Evolutionary conservation across 768 basidiomycete genomes (phyloP), one percentile per base, ranked within the genome.

Genomic region (Porphyrellus cyaneotinctus): DNA sequence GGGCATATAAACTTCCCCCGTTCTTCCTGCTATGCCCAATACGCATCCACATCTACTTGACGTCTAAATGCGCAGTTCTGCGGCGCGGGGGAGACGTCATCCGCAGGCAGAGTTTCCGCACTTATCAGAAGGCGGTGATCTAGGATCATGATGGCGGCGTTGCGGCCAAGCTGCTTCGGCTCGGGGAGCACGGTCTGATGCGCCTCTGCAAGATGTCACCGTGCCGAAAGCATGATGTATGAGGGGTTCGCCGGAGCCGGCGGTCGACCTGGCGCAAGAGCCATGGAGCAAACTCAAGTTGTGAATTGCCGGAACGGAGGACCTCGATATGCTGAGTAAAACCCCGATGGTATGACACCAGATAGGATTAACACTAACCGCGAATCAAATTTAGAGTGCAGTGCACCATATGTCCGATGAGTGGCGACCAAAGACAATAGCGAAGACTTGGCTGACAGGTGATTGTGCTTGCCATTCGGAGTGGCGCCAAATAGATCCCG

Each of bases 71-170:
- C 51, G 60, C 68, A 66, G 47, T 56, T 58, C 47, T 51, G 59
- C 28, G 35, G 51, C 51, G 52, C 51, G 47, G 41, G 32, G 41
- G 15, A 28, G 43, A 12, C 45, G 41, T 36, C 41, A 17, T 44
- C 56, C 47, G 26, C 57, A 42, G 50, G 54, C 31, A 22, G 42
- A 52, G 47, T 49, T 36, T 43, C 42, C 41, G 51, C 33, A 24
- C 38, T 43, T 28, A 52, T 53, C 43, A 53, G 36, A 35, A 56
- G 53, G 56, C 58, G 49, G 52, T 57, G 64, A 57, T 76, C 76
- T 51, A 81, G 68, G 54, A 79, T 65, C 51, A 77, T 80, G 56
- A 76, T 65, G 35, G 64, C 76, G 57, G 65, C 69, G 43, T 57
- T 69, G 30, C 62, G 67, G 47, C 71, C 65, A 56, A 61, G 60